Evolutionary conservation across 805 yeast species (phyloP), one percentile per base, ranked within the genome.

Genomic region (Kazachstania psychrophila): DNA sequence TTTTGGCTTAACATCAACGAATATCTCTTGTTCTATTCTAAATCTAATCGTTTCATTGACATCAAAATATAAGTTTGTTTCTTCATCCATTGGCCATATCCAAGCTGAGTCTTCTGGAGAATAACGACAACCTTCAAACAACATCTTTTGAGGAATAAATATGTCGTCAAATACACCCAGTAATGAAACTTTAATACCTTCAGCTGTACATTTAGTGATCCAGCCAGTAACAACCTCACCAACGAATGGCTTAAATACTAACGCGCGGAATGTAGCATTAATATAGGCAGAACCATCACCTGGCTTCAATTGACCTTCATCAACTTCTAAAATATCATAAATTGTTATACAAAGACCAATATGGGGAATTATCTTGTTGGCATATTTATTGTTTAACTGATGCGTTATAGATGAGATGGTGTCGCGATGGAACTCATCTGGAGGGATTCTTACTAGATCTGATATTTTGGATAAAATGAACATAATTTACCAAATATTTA

Each of bases 181-280:
- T 9, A 52, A 34, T 11, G 58, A 52, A 14, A 67, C 77, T 56
- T 84, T 81, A 42, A 92, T 75, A 2, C 98, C 98, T 37, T 87
- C 94, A 16, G 76, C 72, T 4, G 87, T 72, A 62, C 95, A 84
- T 47, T 86, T 83, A 28, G 86, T 77, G 23, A 92, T 85, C 89
- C 94, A 86, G 2, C 98, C 98, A 0, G 87, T 79, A 18, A 92
- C 58, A 6, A 89, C 75, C 56, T 92, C 98, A 8, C 98, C 98
- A 1, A 85, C 78, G 59, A 89, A 89, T 0, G 98, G 98, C 46
- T 88, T 82, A 70, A 92, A 92, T 2, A 89, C 79, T 8, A 88
- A 66, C 32, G 81, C 68, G 35, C 96, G 64, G 53, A 87, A 84
- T 38, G 66, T 71, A 14, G 80, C 83, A 44, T 79, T 81, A 28